These are phyloP conservation scores for Pyricularia sp. DNA, from an alignment of 2,329 filamentous ascomycete species.

Conservation along the genomic window DNA sequence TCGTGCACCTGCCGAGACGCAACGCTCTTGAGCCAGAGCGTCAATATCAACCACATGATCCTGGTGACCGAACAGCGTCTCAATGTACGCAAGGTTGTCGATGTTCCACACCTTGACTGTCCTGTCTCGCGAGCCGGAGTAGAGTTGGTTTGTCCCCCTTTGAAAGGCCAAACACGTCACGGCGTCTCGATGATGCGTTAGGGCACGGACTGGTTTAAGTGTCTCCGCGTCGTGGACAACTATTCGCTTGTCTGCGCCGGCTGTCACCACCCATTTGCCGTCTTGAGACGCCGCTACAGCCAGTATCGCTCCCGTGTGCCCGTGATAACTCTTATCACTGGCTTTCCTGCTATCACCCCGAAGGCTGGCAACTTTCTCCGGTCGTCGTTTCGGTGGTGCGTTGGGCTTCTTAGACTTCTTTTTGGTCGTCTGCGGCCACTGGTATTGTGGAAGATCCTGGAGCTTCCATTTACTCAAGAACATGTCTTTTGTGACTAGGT, in stretches of 20 bases:
- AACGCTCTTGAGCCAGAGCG: constrained; percentile 72
- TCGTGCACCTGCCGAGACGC: constrained; percentile 77
- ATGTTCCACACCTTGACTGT: constrained; percentile 94
- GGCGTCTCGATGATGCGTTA: constrained; percentile 82
- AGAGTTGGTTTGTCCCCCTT: constrained; percentile 79
- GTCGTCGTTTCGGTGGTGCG: constrained; percentile 46
- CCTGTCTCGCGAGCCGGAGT: constrained; percentile 79
- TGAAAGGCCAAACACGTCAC: constrained; percentile 79
- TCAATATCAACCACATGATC: constrained; percentile 79
- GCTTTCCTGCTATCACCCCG: constrained; percentile 48
- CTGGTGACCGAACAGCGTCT: constrained; percentile 93
- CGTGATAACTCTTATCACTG: constrained; percentile 53
- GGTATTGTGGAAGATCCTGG: constrained; percentile 48
- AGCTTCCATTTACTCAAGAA: constrained; percentile 83
- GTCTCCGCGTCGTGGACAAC: constrained; percentile 79
- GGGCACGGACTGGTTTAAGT: constrained; percentile 66
- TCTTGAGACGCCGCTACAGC: constrained; percentile 78
- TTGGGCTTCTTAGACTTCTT: constrained; percentile 45
- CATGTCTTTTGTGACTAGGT: constrained; percentile 79
- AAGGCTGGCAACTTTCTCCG: constrained; percentile 47
- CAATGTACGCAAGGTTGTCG: constrained; percentile 83
- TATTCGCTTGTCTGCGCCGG: constrained; percentile 69
- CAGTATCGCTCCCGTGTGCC: constrained; percentile 70
- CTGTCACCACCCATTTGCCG: constrained; percentile 82
- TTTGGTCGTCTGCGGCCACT: constrained; percentile 44